Evolutionary conservation across 345 rosid genomes (phyloP).

Genomic region (Pistacia atlantica): DNA sequence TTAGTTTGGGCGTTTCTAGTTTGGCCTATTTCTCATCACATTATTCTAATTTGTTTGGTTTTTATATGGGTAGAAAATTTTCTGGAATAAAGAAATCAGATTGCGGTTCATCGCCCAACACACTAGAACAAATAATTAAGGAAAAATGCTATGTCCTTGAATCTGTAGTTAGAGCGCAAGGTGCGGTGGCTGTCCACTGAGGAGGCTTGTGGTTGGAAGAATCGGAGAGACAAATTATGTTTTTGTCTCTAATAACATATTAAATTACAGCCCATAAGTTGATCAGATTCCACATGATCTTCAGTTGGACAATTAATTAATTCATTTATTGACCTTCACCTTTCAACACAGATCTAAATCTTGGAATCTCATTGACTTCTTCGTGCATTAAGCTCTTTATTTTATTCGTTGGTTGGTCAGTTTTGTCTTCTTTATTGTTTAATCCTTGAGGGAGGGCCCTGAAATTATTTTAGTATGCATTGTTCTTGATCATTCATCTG

Average conservation of each 20-base stretch:
- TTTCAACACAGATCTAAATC: slow-evolving; percentile 41
- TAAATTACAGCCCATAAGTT: slow-evolving; percentile 11
- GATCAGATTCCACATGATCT: slow-evolving; percentile 37
- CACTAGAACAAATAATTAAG: background rate
- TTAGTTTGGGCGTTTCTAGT: background rate
- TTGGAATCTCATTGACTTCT: slow-evolving; percentile 49
- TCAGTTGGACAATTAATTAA: slow-evolving; percentile 13
- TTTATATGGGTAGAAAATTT: too few species aligned
- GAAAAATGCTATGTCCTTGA: background rate
- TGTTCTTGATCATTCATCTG: background rate
- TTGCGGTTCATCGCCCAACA: background rate
- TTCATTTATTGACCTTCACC: slow-evolving; percentile 31
- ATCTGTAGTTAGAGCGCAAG: background rate
- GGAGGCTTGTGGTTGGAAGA: slow-evolving; percentile 12
- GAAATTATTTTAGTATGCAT: background rate
- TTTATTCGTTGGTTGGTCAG: slow-evolving; percentile 12
- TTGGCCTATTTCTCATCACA: background rate
- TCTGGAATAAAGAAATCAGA: too few species aligned
- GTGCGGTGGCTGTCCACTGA: slow-evolving; percentile 22
- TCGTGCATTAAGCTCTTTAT: background rate
- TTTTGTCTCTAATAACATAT: slow-evolving; percentile 21
- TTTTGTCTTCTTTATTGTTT: background rate
- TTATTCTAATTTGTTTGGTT: too few species aligned
- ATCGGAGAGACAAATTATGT: slow-evolving; percentile 23
- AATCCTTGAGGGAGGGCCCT: background rate